Evolutionary conservation across 2,329 filamentous ascomycete genomes (phyloP), one percentile per base, ranked within the genome.

Genomic region (Fusarium citri): DNA sequence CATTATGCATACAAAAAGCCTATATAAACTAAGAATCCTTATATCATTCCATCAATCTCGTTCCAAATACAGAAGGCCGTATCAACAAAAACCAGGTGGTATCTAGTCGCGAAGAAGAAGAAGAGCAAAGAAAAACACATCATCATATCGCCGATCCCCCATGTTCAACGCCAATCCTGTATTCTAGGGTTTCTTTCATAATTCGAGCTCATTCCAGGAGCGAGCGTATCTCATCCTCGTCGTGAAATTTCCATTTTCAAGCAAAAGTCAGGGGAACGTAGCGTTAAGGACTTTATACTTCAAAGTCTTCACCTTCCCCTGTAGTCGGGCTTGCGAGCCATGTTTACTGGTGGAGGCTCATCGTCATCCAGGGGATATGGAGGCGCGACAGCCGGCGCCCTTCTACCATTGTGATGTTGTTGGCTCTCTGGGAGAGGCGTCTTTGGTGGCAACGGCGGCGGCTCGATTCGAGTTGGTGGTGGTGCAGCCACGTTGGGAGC

Each of bases 301-400:
- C 22, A 41, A 16, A 5, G 22, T 6, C 34, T 22, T 62, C 51
- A 73, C 55, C 86, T 81, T 45, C 84, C 82, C 59, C 83, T 85
- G 73, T 91, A 93, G 50, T 92, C 91, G 2, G 95, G 95, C 79
- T 98, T 98, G 72, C 91, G 89, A 46, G 92, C 90, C 86, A 94
- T 92, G 75, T 97, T 97, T 10, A 97, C 94, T 9, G 88, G 84
- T 5, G 95, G 95, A 20, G 95, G 94, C 28, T 92, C 91, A 26
- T 91, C 92, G 74, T 97, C 92, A 46, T 90, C 90, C 49, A 93
- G 81, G 0, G 95, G 95, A 78, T 98, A 98, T 1, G 94, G 94
- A 34, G 93, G 85, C 11, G 83, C 78, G 2, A 78, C 67, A 8
- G 77, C 74, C 63, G 81, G 75, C 64, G 80, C 73, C 69, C 82